These are phyloP conservation scores for Penicillium palitans DNA, from an alignment of 2,329 filamentous ascomycete genomes.

Conservation along the genomic window DNA sequence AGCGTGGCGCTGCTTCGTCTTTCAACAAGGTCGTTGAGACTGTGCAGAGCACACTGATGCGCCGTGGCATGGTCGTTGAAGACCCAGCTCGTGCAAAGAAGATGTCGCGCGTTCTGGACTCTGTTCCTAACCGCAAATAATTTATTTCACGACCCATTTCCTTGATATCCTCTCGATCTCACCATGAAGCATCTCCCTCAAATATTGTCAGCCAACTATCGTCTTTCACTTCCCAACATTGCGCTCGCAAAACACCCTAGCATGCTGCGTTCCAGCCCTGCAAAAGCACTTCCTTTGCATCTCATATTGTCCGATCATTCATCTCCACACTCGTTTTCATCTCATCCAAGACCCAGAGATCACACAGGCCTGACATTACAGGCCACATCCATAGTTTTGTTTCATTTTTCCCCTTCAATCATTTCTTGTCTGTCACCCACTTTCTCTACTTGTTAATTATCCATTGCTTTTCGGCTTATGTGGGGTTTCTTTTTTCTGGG, in stretches of 20 bases:
- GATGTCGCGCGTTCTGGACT: constrained; percentile 55
- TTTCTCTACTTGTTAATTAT: background rate
- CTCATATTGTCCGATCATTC: background rate
- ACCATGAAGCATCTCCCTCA: background rate
- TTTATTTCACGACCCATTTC: constrained; percentile 3
- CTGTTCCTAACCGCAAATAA: constrained; percentile 18
- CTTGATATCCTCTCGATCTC: background rate
- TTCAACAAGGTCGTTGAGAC: constrained; percentile 82
- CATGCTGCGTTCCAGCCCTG: constrained; percentile 24
- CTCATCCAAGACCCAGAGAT: background rate
- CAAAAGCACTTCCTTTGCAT: constrained; percentile 18
- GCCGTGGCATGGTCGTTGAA: constrained; percentile 66
- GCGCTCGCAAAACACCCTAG: background rate
- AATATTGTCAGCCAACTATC: background rate
- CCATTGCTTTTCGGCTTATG: background rate
- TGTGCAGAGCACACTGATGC: constrained; percentile 67
- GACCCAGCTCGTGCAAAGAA: constrained; percentile 67
- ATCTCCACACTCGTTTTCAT: constrained; percentile 12
- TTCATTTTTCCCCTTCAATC: background rate
- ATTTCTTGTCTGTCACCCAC: background rate
- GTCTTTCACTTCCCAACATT: background rate
- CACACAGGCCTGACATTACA: background rate
- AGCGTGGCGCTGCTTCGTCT: constrained; percentile 85
- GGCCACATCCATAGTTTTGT: background rate
- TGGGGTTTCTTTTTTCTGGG: background rate